A percentile compares a stretch with the other conserved stretches of the same genome.
phyloP scores from a whole-genome alignment of 1,284 basidiomycete genomes.

The Ganoderma leucocontextum region DNA sequence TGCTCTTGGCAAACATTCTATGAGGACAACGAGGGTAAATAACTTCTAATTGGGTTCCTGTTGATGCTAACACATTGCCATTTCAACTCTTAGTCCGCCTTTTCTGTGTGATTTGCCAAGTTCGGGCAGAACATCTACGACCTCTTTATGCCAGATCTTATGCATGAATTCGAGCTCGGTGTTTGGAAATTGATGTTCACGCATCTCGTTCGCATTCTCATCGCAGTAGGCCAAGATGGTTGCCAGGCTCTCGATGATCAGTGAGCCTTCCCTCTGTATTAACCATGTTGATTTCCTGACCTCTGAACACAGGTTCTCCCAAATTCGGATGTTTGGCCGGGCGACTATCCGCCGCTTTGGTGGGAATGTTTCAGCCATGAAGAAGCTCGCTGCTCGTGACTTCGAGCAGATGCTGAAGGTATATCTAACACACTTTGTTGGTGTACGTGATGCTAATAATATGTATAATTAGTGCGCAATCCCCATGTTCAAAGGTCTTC shows the following conservation, averaged over 20 bases:
- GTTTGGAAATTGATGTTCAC: slow-evolving; percentile 37
- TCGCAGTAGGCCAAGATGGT: slow-evolving; percentile 18
- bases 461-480: slow-evolving; percentile 39
- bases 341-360: slow-evolving; percentile 39
- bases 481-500: slow-evolving; percentile 41
- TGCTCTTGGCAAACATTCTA: slow-evolving; percentile 8
- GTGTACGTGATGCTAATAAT: slow-evolving; percentile 17
- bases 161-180: slow-evolving; percentile 41
- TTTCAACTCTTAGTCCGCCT: slow-evolving; percentile 42
- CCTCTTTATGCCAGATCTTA: slow-evolving; percentile 33
- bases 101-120: slow-evolving; percentile 32
- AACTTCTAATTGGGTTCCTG: background rate
- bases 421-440: slow-evolving; percentile 36
- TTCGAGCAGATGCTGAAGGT: slow-evolving; percentile 42
- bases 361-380: slow-evolving; percentile 36
- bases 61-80: slow-evolving; percentile 10
- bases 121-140: slow-evolving; percentile 30
- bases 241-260: slow-evolving; percentile 31
- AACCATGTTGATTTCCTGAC: background rate
- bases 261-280: slow-evolving; percentile 14
- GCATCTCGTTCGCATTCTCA: slow-evolving; percentile 36
- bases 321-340: slow-evolving; percentile 37
- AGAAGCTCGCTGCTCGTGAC: slow-evolving; percentile 40
- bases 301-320: slow-evolving; percentile 27
- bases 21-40: slow-evolving; percentile 4